A percentile compares a stretch with the other conserved stretches of the same genome.
phyloP scores from a whole-genome alignment of 306 rosid species.

The Vicia faba region DNA sequence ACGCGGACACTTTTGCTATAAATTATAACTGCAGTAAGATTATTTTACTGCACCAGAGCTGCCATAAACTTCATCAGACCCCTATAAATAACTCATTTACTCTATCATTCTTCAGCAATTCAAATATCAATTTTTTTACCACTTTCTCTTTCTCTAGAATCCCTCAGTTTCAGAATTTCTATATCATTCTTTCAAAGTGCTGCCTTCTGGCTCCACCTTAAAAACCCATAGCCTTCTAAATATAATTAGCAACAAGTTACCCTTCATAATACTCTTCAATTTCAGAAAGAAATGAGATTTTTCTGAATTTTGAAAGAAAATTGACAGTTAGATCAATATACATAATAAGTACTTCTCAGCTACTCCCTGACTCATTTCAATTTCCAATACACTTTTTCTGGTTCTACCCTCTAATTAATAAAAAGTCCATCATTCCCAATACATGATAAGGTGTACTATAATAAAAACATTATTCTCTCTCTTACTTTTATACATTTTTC shows the following conservation, averaged over 20 bases:
- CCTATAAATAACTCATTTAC: background rate
- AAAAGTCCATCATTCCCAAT: too few species aligned
- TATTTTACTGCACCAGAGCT: background rate
- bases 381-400: too few species aligned
- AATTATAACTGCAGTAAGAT: background rate
- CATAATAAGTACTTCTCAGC: background rate
- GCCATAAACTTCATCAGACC: background rate
- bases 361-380: too few species aligned
- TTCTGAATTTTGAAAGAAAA: background rate
- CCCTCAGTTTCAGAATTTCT: background rate
- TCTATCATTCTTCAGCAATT: background rate
- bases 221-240: background rate
- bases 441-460: too few species aligned
- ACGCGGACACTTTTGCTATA: background rate
- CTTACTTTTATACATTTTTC: too few species aligned
- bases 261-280: background rate
- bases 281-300: background rate
- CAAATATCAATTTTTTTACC: background rate
- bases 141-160: background rate
- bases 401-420: too few species aligned
- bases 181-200: background rate
- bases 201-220: background rate
- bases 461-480: too few species aligned
- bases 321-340: background rate
- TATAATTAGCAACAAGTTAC: background rate